Conservation (phyloP, 2,329 filamentous ascomycete genomes). For the Zymoseptoria passerinii region DNA sequence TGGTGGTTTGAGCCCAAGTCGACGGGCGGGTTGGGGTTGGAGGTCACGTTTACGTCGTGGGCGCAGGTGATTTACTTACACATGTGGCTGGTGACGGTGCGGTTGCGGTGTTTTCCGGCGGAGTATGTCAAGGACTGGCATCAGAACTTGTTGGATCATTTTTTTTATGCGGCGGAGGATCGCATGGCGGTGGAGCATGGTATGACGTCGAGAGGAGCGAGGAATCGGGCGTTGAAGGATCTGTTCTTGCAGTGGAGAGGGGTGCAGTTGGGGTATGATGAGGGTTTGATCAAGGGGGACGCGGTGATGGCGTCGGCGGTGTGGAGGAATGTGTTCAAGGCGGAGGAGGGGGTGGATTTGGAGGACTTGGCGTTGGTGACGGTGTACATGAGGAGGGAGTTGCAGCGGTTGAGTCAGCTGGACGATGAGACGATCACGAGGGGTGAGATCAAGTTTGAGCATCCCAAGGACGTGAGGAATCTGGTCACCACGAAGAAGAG, state of each 20-base stretch:
- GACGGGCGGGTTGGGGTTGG: conserved; percentile 51
- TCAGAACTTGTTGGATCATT: conserved; percentile 87
- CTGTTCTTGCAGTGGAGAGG: conserved; percentile 91
- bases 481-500: conserved; percentile 8
- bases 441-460: conserved; percentile 44
- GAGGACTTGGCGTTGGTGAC: conserved; percentile 53
- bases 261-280: conserved; percentile 73
- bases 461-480: conserved; percentile 33
- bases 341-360: conserved; percentile 53
- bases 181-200: conserved; percentile 75
- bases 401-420: conserved; percentile 47
- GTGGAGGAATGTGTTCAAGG: conserved; percentile 91
- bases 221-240: conserved; percentile 66
- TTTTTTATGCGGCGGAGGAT: conserved; percentile 82
- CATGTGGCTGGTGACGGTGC: conserved; percentile 82
- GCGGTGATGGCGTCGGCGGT: conserved; percentile 71
- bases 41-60: conserved; percentile 90
- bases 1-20: conserved; percentile 64
- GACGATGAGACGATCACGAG: conserved; percentile 44
- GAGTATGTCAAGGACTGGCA: conserved; percentile 68
- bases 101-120: conserved; percentile 68
- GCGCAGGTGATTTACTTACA: conserved; percentile 93
- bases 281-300: conserved; percentile 69
- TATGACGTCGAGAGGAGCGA: conserved; percentile 45
- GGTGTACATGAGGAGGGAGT: conserved; percentile 52